Conservation (phyloP, 345 rosid species). For the Eucalyptus regnans region DNA sequence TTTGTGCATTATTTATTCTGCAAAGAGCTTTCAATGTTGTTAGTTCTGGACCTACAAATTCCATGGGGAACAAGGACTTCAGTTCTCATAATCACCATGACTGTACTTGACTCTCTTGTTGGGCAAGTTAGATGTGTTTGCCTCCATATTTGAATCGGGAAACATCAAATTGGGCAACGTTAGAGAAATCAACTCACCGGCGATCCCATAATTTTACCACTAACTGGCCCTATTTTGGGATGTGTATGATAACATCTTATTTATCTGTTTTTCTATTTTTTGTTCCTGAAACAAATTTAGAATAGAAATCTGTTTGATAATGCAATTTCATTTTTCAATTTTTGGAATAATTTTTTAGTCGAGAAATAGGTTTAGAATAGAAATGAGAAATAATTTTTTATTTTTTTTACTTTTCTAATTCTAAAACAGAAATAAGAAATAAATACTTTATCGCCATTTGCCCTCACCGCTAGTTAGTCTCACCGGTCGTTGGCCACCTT, state of each 20-base stretch:
- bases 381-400: no score
- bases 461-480: no score
- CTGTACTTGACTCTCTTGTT: background rate
- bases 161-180: background rate
- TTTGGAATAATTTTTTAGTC: no score
- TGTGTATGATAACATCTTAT: no score
- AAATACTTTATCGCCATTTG: no score
- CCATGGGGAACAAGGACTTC: background rate
- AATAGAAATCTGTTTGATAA: background rate
- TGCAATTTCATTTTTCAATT: no score
- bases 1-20: background rate
- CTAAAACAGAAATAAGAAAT: background rate
- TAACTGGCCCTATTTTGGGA: background rate
- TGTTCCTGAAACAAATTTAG: rapidly evolving
- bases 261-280: no score
- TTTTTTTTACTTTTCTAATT: no score
- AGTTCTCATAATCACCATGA: background rate
- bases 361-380: no score
- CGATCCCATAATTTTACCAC: background rate
- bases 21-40: background rate
- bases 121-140: background rate
- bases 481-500: no score
- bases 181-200: background rate
- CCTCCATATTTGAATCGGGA: background rate
- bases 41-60: background rate